These are phyloP conservation scores for Diversispora eburnea DNA, from an alignment of 192 early-diverging fungal genomes.

Conservation along the genomic window DNA sequence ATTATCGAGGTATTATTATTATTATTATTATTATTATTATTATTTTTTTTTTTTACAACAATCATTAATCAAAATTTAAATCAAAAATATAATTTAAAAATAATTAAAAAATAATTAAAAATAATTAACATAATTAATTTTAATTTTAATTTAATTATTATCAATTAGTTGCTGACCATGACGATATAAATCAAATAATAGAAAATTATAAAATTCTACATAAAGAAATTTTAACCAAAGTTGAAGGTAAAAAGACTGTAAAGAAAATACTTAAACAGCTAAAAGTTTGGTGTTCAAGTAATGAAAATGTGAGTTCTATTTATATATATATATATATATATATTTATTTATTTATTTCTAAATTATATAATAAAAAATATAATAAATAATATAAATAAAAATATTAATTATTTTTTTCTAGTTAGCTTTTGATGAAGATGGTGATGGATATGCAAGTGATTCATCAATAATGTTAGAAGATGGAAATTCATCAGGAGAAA, in stretches of 20 bases:
- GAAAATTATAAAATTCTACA: slow-evolving; percentile 15
- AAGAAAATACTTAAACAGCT: slow-evolving; percentile 30
- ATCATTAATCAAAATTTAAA: too few relatives aligned
- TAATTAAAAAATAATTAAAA: background rate
- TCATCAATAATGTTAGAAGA: slow-evolving; percentile 9
- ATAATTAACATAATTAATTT: background rate
- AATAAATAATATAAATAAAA: background rate
- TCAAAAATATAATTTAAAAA: background rate
- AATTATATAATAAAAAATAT: background rate
- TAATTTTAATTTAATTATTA: background rate
- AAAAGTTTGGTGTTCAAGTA: slow-evolving; percentile 10
- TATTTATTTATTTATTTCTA: background rate
- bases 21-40: background rate
- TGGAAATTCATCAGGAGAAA: slow-evolving; percentile 14
- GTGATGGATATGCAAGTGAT: slow-evolving; percentile 15
- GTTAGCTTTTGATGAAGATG: slow-evolving; percentile 4
- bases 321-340: background rate
- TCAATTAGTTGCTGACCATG: slow-evolving; percentile 18
- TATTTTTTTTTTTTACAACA: too few relatives aligned
- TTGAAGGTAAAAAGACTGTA: slow-evolving; percentile 28
- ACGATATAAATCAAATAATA: slow-evolving; percentile 17
- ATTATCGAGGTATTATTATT: slow-evolving; percentile 15
- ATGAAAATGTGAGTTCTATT: background rate
- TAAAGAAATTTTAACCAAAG: slow-evolving; percentile 5
- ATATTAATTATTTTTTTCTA: background rate